Conservation (phyloP, 139 green algal genomes). For the Chlamydomonas incerta region DNA sequence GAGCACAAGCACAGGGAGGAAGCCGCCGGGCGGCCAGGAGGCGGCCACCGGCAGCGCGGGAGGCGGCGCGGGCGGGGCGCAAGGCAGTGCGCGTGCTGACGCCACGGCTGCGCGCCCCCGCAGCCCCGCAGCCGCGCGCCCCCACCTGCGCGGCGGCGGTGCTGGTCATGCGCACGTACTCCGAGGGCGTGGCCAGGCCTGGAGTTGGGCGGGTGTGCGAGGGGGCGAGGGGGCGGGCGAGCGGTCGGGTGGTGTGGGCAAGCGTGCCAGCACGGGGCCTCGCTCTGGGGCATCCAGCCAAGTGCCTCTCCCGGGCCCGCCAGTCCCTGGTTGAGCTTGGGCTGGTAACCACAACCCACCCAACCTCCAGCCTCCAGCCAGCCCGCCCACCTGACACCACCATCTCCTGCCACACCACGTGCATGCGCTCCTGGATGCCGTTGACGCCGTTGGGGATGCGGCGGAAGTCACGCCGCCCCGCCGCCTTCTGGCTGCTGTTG, state of each 20-base stretch:
- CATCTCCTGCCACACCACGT: slow-evolving; percentile 90
- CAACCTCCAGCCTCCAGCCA: background rate
- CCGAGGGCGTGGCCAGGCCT: slow-evolving; percentile 79
- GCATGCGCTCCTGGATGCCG: slow-evolving; percentile 95
- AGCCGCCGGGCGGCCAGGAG: too few species aligned
- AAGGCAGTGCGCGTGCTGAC: too few species aligned
- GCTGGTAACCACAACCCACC: background rate
- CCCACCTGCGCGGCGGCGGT: slow-evolving; percentile 80
- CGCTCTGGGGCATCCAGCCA: too few species aligned
- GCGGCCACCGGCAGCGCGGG: too few species aligned
- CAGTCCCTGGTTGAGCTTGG: too few species aligned
- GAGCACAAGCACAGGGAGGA: too few species aligned
- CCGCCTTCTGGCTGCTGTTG: slow-evolving; percentile 92
- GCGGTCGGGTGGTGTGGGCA: background rate
- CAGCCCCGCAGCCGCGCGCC: background rate
- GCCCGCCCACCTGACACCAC: slow-evolving; percentile 76
- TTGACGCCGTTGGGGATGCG: slow-evolving; percentile 97
- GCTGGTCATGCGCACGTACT: slow-evolving; percentile 90
- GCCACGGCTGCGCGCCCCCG: too few species aligned
- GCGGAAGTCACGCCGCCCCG: slow-evolving; percentile 88
- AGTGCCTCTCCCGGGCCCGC: too few species aligned
- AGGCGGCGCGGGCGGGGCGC: too few species aligned
- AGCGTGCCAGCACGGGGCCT: background rate
- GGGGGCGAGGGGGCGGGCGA: background rate
- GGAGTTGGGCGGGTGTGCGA: background rate